These are phyloP conservation scores for Epichloe baconii DNA, from an alignment of 2,329 filamentous ascomycete genomes.

Conservation along the genomic window DNA sequence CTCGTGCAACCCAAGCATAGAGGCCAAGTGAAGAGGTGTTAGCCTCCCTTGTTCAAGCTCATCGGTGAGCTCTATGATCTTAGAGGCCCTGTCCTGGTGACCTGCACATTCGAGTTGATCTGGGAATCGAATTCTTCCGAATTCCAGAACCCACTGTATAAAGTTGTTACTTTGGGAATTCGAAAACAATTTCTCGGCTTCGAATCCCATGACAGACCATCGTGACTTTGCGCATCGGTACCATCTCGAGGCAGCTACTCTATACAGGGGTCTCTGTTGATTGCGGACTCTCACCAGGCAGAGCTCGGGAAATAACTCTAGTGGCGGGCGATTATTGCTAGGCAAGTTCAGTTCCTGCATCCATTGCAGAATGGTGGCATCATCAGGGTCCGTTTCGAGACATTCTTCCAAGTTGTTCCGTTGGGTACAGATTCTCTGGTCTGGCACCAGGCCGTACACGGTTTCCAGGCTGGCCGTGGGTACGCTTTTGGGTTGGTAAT, in stretches of 20 bases:
- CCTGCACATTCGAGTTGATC: slow-evolving; percentile 8
- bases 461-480: not conserved
- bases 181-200: slow-evolving; percentile 18
- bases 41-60: slow-evolving; percentile 15
- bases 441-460: not conserved
- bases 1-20: slow-evolving; percentile 18
- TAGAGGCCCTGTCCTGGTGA: slow-evolving; percentile 7
- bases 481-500: too few species aligned
- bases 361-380: not conserved
- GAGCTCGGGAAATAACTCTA: slow-evolving; percentile 15
- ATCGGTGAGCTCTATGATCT: slow-evolving; percentile 17
- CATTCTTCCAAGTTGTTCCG: not conserved
- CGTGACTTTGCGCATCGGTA: slow-evolving; percentile 13
- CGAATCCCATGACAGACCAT: slow-evolving; percentile 15
- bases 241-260: slow-evolving; percentile 16
- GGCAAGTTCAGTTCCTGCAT: slow-evolving; percentile 10
- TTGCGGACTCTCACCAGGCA: slow-evolving; percentile 11
- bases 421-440: not conserved
- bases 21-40: slow-evolving; percentile 21
- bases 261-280: slow-evolving; percentile 6
- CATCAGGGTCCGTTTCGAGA: not conserved
- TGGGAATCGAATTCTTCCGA: slow-evolving; percentile 18
- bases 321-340: slow-evolving; percentile 14
- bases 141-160: slow-evolving; percentile 24
- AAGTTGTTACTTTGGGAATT: slow-evolving; percentile 16